phyloP scores from a whole-genome alignment of 805 yeast species.

The Candida germanica region DNA sequence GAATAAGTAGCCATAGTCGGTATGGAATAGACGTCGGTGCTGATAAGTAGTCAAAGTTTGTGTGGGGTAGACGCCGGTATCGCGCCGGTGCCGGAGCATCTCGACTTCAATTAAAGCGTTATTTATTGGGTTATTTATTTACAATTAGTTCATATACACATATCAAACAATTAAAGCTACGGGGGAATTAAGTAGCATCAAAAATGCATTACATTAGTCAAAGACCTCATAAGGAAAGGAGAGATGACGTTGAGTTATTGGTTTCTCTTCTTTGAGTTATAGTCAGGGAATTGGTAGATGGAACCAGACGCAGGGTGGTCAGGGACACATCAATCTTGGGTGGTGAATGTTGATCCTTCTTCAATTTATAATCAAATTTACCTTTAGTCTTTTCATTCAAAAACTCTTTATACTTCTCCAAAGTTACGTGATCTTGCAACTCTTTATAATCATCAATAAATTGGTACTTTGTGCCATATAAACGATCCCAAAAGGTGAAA shows the following conservation, averaged over 20 bases:
- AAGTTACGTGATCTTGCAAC: constrained; percentile 63
- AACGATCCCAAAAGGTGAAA: constrained; percentile 87
- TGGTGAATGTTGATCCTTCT: constrained; percentile 2
- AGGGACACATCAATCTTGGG: background rate
- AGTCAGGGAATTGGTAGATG: too few species aligned
- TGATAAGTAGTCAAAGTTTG: background rate
- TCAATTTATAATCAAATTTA: constrained; percentile 7
- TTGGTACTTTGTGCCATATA: constrained; percentile 69
- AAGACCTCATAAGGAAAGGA: too few species aligned
- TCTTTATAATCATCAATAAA: constrained; percentile 58
- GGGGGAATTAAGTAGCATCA: background rate
- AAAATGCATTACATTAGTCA: too few species aligned
- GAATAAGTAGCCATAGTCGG: constrained; percentile 36
- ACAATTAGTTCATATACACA: constrained; percentile 7
- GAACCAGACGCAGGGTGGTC: background rate
- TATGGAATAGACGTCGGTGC: too few species aligned
- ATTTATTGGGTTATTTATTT: background rate
- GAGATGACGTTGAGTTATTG: too few species aligned
- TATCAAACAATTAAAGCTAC: constrained; percentile 3
- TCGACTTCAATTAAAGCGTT: too few species aligned
- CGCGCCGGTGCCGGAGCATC: constrained; percentile 5
- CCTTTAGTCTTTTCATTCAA: constrained; percentile 34
- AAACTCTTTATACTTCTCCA: constrained; percentile 62
- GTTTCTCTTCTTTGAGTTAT: too few species aligned
- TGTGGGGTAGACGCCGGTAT: background rate